Conservation (phyloP, 2,329 filamentous ascomycete species). For the Colletotrichum tropicicola region DNA sequence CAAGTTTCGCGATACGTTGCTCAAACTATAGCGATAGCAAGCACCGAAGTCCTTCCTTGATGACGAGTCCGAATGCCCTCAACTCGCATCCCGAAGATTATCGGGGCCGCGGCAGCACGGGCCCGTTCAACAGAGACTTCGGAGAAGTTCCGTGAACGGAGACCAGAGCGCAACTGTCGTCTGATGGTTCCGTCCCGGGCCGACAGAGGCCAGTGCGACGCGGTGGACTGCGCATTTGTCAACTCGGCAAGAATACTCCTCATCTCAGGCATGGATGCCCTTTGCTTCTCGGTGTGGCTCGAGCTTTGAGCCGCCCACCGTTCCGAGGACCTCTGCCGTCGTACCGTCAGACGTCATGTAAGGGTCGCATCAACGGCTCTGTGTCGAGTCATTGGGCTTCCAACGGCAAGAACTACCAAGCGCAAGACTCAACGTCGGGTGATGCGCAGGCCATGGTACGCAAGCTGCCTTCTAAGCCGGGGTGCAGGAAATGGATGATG, state of each 20-base stretch:
- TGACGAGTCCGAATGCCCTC: not conserved
- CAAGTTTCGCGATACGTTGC: too few relatives aligned
- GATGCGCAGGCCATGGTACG: conserved; percentile 5
- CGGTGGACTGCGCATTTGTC: not conserved
- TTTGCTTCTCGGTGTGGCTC: not conserved
- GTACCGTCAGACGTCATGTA: not conserved
- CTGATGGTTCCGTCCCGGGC: conserved; percentile 13
- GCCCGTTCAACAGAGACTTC: not conserved
- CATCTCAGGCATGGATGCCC: not conserved
- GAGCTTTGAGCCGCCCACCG: not conserved
- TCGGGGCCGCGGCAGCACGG: not conserved
- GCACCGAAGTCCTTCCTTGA: too few relatives aligned
- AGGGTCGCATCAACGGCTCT: not conserved
- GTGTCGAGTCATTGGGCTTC: not conserved
- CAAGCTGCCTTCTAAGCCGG: not conserved
- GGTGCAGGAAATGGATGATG: conserved; percentile 17
- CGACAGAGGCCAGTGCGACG: conserved; percentile 11
- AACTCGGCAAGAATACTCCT: not conserved
- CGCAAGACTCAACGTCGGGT: not conserved
- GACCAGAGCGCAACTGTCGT: not conserved
- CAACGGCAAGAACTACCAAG: not conserved
- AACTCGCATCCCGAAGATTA: too few relatives aligned
- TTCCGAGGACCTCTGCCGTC: not conserved
- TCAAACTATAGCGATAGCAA: too few relatives aligned
- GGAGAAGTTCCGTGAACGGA: conserved; percentile 2